Evolutionary conservation across 192 early-diverging fungal genomes (phyloP).

Genomic region (Backusella circina): DNA sequence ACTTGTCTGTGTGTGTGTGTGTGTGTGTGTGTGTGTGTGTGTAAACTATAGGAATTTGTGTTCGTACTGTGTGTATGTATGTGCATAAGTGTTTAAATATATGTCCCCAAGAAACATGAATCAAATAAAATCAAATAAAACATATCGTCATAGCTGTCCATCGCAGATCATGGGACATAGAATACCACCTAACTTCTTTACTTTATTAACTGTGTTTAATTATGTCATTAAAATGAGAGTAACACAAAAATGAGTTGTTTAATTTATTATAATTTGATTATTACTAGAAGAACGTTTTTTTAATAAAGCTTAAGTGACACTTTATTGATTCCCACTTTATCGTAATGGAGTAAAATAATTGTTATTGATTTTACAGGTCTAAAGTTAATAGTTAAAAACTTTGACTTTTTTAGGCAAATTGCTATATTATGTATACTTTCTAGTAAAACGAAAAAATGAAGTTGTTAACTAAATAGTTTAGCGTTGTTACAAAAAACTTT

Average conservation of each 20-base stretch:
- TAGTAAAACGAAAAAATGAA: not conserved
- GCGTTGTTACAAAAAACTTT: not conserved
- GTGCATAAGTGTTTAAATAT: not conserved
- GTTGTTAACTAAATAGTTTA: not conserved
- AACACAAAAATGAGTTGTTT: constrained; percentile 1
- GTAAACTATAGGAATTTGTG: too few relatives aligned
- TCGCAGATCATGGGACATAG: not conserved
- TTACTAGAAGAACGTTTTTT: not conserved
- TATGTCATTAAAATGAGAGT: not conserved
- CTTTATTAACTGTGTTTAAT: not conserved
- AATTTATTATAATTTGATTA: not conserved
- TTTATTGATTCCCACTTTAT: not conserved
- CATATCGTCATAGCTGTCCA: constrained; percentile 2
- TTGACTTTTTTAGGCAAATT: not conserved
- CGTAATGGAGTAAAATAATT: not conserved
- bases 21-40: too few relatives aligned
- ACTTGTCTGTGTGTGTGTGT: too few relatives aligned
- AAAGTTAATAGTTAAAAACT: not conserved
- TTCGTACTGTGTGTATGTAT: not conserved
- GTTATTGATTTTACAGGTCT: not conserved
- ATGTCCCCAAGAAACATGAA: not conserved
- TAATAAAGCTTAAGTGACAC: not conserved
- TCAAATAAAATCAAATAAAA: constrained; percentile 2
- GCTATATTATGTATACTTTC: not conserved
- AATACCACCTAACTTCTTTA: not conserved